Evolutionary conservation across 257 asterid species (phyloP).

Genomic region (Primulina tabacum): DNA sequence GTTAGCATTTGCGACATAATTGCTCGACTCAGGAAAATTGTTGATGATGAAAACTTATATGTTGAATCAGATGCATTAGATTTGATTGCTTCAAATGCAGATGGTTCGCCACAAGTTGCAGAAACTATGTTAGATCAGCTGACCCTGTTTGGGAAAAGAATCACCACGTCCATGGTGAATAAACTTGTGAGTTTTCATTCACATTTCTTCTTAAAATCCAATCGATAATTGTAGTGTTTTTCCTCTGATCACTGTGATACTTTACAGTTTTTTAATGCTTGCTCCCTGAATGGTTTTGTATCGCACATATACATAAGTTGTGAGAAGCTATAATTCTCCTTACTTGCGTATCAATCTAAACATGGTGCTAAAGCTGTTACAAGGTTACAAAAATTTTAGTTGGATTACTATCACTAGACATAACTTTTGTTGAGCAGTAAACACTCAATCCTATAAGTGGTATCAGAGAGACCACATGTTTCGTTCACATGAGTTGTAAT

Average conservation of each 20-base stretch:
- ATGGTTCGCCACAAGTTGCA: constrained; percentile 94
- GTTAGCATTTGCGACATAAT: constrained; percentile 67
- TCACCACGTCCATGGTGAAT: constrained; percentile 84
- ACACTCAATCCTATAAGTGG: no score
- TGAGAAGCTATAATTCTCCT: no score
- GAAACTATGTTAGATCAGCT: constrained; percentile 93
- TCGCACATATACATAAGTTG: no score
- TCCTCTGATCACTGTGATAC: background rate
- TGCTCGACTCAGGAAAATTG: constrained; percentile 67
- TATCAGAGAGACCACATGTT: no score
- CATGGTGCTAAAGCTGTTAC: no score
- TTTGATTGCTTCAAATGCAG: constrained; percentile 80
- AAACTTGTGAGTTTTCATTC: constrained; percentile 71
- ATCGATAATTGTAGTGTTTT: background rate
- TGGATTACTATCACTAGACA: no score
- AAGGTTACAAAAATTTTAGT: no score
- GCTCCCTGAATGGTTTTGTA: background rate
- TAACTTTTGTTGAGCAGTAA: no score
- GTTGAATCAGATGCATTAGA: constrained; percentile 79
- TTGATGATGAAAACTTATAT: constrained; percentile 58
- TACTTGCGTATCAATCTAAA: no score
- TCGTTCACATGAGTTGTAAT: no score
- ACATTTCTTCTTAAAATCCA: background rate
- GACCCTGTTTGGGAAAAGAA: constrained; percentile 82
- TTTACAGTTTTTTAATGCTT: background rate